A percentile compares a stretch with the other conserved stretches of the same genome.
Conservation (phyloP, 768 basidiomycete genomes). For the Leccinum boreale region DNA sequence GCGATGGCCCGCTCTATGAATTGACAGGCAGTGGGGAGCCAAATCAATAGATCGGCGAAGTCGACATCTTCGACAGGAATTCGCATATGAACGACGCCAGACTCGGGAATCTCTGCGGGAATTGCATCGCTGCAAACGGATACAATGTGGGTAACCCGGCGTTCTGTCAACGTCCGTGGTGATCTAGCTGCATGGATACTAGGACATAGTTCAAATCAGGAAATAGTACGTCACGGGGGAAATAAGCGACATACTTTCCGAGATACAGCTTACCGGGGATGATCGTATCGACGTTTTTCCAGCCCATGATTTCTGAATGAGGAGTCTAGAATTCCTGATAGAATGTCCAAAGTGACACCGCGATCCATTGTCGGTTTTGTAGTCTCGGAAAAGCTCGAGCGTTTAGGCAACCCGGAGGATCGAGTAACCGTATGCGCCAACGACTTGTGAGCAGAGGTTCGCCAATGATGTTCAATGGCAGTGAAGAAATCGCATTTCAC, state of each 20-base stretch:
- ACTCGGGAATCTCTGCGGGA: constrained; percentile 66
- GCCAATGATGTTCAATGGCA: constrained; percentile 24
- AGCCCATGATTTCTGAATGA: constrained; percentile 34
- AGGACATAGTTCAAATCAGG: constrained; percentile 44
- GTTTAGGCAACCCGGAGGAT: constrained; percentile 29
- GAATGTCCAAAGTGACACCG: constrained; percentile 18
- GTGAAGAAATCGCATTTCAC: constrained; percentile 32
- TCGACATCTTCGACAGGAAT: constrained; percentile 69
- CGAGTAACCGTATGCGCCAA: constrained; percentile 31
- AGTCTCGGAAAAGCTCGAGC: constrained; percentile 22
- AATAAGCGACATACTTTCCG: constrained; percentile 59
- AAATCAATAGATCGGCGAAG: constrained; percentile 64
- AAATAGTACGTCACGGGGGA: constrained; percentile 20
- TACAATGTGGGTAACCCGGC: constrained; percentile 74
- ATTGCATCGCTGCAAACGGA: constrained; percentile 74
- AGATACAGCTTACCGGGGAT: constrained; percentile 65
- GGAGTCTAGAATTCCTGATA: constrained; percentile 28
- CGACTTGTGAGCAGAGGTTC: constrained; percentile 18
- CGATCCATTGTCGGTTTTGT: constrained; percentile 35
- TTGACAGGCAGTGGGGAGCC: constrained; percentile 60
- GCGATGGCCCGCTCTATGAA: constrained; percentile 64
- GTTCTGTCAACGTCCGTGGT: constrained; percentile 66
- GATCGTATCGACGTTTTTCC: constrained; percentile 68
- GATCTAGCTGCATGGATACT: constrained; percentile 72
- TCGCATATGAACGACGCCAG: constrained; percentile 66